A percentile compares a stretch with the other conserved stretches of the same genome.
phyloP scores from a whole-genome alignment of 2,329 filamentous ascomycete species.

The Chlorencoelia australis region DNA sequence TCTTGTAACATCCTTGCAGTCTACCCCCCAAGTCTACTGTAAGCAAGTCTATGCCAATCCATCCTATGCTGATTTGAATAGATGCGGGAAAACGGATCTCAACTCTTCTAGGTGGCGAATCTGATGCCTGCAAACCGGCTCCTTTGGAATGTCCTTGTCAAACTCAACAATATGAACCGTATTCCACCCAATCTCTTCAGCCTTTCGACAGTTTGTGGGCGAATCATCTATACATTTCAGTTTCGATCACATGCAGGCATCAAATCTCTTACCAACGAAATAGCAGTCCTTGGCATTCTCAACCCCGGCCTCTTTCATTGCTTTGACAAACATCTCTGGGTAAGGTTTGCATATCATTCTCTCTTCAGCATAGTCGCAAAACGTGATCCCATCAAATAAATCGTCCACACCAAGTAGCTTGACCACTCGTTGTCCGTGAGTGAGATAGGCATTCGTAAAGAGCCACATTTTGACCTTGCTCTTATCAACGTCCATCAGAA shows the following conservation, averaged over 20 bases:
- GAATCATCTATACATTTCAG: constrained; percentile 61
- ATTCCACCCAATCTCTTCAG: constrained; percentile 75
- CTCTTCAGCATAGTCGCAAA: constrained; percentile 71
- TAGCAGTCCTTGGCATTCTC: constrained; percentile 64
- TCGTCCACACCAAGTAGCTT: constrained; percentile 73
- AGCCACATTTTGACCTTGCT: constrained; percentile 84
- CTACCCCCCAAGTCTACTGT: background rate
- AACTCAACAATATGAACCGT: constrained; percentile 79
- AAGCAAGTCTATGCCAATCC: background rate
- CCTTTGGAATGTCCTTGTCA: constrained; percentile 50
- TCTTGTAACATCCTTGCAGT: too few species aligned
- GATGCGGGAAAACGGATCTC: constrained; percentile 65
- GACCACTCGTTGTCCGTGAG: constrained; percentile 74
- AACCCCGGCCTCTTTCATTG: constrained; percentile 74
- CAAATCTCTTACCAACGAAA: constrained; percentile 66
- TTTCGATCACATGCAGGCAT: background rate
- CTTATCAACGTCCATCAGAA: constrained; percentile 75
- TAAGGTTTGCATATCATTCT: constrained; percentile 83
- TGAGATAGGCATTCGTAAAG: constrained; percentile 93
- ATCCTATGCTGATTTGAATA: constrained; percentile 60
- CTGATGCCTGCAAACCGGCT: constrained; percentile 61
- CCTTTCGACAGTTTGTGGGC: constrained; percentile 66
- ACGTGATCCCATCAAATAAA: constrained; percentile 89
- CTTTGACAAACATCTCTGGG: constrained; percentile 74
- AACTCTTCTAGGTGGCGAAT: constrained; percentile 70